Base-by-base conservation (phyloP, 176 grass and related monocot genomes). In the Microstegium vimineum region DNA sequence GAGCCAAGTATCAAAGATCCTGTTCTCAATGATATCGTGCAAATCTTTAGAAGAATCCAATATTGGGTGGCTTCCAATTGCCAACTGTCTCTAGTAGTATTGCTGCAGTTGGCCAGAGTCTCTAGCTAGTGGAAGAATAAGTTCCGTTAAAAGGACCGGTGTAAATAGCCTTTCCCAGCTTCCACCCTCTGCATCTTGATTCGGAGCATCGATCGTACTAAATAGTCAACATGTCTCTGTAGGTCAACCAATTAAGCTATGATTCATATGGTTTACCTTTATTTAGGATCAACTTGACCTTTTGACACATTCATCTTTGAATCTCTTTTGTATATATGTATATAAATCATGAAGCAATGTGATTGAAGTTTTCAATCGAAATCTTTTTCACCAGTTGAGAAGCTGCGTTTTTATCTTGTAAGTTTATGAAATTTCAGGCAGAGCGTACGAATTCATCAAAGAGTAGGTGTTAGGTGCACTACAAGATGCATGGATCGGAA, bases 121-220 rank as follows among this genome's bases (percentile, higher is more conserved):
- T 28, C 56, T 72, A 13, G 28, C 56, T 72, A 13, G 28, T 71
- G 66, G 67, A 77, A 51, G 73, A 83, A 87, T 77, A 54, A 6
- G 54, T 72, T 87, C 79, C 79, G 77, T 31, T 54, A 17, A 62
- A 71, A 23, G 65, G 27, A 83, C 34, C 51, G 62, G 17, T 17
- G 22, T 22, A 76, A 70, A 17, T 43, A 76, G 45, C 49, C 11
- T 82, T 76, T 76, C 25, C 31, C 20, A 70, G 65, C 27, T 27
- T 62, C 66, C 75, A 32, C 7, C 26, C 23, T 13, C 35, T 86
- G 67, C 57, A 65, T 73, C 57, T 76, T 68, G 7, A 68, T 12
- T 9, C 20, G 31, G 7, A 62, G 16, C 31, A 69, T 0, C 30
- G 7, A 69, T 0, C 30, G 7, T 16, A 69, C 22, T 37, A 23